Base-by-base conservation (phyloP, 2,329 filamentous ascomycete genomes). In the Sporothrix globosa region DNA sequence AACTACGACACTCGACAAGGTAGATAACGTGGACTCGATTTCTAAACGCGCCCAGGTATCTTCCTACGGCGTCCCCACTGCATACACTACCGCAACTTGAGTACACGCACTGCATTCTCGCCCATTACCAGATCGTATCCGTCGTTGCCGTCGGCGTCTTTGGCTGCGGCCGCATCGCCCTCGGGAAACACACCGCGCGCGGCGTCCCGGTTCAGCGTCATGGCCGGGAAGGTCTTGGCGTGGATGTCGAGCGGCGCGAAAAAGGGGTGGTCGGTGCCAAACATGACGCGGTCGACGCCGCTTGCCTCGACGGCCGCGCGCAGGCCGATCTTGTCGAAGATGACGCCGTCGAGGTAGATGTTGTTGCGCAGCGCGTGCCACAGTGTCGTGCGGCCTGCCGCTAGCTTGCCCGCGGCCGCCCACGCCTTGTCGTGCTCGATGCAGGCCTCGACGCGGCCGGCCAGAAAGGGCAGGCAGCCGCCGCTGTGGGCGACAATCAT, bases 401-500 rank as follows among this genome's bases (percentile, higher is more conserved):
- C 50, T 1, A 83, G 80, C 75, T 85, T 88, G 9, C 89, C 90
- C 71, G 88, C 85, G 0, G 84, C 82, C 69, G 89, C 86, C 50
- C 95, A 83, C 77, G 92, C 88, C 0, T 87, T 88, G 76, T 96
- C 92, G 79, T 96, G 92, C 69, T 88, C 80, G 69, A 96, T 90
- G 77, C 92, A 96, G 76, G 90, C 92, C 79, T 96, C 92, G 58
- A 96, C 92, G 14, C 92, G 83, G 0, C 92, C 93, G 0, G 92
- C 92, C 1, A 96, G 82, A 78, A 96, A 96, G 0, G 92, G 93
- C 44, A 96, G 81, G 0, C 92, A 93, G 0, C 92, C 93, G 0
- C 93, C 93, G 13, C 91, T 92, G 79, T 96, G 93, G 0, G 93
- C 93, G 5, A 96, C 82, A 68, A 97, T 82, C 74, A 96, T 88